Evolutionary conservation across 352 stramenopile genomes (phyloP), one percentile per base, ranked within the genome.

Genomic region (Globisporangium viniferum): DNA sequence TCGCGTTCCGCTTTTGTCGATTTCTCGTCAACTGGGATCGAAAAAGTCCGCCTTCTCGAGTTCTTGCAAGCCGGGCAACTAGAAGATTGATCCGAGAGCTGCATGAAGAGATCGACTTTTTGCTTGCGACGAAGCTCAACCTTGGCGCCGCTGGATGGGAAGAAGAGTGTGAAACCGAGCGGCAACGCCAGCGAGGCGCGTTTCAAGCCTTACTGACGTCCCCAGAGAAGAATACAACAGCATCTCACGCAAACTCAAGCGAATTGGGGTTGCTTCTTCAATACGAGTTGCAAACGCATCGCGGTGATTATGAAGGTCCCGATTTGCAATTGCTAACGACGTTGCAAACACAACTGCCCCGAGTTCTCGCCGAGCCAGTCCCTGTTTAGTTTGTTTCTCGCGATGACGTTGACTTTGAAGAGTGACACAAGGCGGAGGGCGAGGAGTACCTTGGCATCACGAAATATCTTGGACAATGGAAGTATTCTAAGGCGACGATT

Each of bases 341-440:
- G 24, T n/a, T 29, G 35, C 53, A 29, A n/a, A n/a, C 24, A 58
- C 14, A 29, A 58, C 10, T 36, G 20, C 27, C 27, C 53, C 8
- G 53, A 27, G 53, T 8, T 14, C 12, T 41, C 35, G 35, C 35
- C 35, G 35, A 41, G 35, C 35, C 9, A 15, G 35, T 41, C 8
- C 1, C 35, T 8, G 35, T 41, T 41, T 58, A 24, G 24, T 58
- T 36, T 20, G 33, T 58, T 29, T 7, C 53, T 14, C 22, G 53
- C 18, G 53, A 58, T 14, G 53, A 58, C 12, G 15, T 58, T 29
- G 27, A 58, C 53, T 58, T 58, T 58, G 53, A n/a, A 36, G 53
- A 58, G 27, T 5, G 24, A 15, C 20, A 36, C 53, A 58, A 36
- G 27, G 53, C 53, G n/a, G 27, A 58, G 15, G 15, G 27, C 53